Evolutionary conservation across 2,329 filamentous ascomycete species (phyloP), one percentile per base, ranked within the genome.

Genomic region (Aureobasidium sp.): DNA sequence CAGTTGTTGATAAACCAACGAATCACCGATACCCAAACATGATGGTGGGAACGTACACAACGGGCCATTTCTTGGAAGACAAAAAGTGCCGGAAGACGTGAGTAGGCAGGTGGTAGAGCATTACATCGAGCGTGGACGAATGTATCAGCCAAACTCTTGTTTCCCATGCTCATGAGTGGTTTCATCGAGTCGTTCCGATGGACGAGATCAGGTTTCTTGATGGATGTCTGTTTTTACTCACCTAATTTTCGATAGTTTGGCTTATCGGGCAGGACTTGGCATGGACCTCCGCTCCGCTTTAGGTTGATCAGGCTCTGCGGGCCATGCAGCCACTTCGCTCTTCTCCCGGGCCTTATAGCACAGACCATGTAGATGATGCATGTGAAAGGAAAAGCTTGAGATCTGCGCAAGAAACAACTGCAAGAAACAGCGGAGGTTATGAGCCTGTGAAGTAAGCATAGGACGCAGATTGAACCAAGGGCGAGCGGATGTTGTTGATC

Each of bases 301-400:
- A 57, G 41, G 53, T 44, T 31, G 53, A 57, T 57, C 53, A n/a
- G 53, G 41, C 29, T 53, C 45, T 48, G 25, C 45, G 52, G 36
- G 53, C 25, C 41, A 57, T 57, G 53, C 53, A 57, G 53, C 53
- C 53, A 57, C 53, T 55, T 52, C 15, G 53, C 53, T 57, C 53
- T 57, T 57, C 53, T 57, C 29, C 53, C 39, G 53, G 53, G 39
- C 53, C 53, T 57, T 57, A 45, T 44, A 31, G 53, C 53, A 57
- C 53, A 57, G 53, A 45, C 39, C 53, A 57, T 34, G n/a, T 42
- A 12, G 37, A 42, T 55, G 51, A 57, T 57, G 53, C 53, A 57
- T 57, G 53, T 57, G 53, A 57, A 57, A 36, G 53, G 39, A 57
- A 57, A 57, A 44, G 53, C 53, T 57, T 45, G 53, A 45, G 53